These are phyloP conservation scores for Anethum foeniculum DNA, from an alignment of 140 eudicot genomes.

Conservation along the genomic window DNA sequence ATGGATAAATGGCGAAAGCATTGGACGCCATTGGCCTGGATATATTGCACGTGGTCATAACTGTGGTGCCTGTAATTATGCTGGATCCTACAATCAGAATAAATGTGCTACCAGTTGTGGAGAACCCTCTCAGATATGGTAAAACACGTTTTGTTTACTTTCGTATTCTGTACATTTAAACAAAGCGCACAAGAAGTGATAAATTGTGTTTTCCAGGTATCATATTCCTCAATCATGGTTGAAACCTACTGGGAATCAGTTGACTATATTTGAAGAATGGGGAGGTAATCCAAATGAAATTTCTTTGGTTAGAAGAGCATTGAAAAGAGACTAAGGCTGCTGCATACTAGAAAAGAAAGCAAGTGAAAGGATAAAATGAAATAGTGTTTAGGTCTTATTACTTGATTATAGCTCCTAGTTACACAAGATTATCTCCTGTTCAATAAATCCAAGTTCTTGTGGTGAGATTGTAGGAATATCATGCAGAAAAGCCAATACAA, in stretches of 20 bases:
- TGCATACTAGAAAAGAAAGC: not conserved
- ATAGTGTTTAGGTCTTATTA: not conserved
- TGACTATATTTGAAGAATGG: constrained; percentile 74
- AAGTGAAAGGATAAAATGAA: not conserved
- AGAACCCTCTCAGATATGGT: constrained; percentile 78
- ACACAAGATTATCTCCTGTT: not conserved
- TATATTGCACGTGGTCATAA: constrained; percentile 42
- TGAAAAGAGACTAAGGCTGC: not conserved
- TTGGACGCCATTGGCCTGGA: constrained; percentile 69
- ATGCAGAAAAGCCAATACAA: not conserved
- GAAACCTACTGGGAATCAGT: constrained; percentile 52
- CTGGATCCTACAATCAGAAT: constrained; percentile 47
- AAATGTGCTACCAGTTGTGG: constrained; percentile 61
- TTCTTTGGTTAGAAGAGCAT: constrained; percentile 51
- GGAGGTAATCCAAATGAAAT: constrained; percentile 74
- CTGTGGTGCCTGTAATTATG: constrained; percentile 53
- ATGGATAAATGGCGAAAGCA: constrained; percentile 55
- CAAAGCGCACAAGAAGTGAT: not conserved
- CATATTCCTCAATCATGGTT: constrained; percentile 90
- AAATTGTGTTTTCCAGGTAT: constrained; percentile 40
- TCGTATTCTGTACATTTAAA: not conserved
- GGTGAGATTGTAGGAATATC: not conserved
- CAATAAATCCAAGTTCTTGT: not conserved
- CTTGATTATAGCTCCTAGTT: not conserved
- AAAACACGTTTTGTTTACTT: not conserved